Evolutionary conservation across 2,329 filamentous ascomycete genomes (phyloP).

Genomic region (Hymenoscyphus scutula): DNA sequence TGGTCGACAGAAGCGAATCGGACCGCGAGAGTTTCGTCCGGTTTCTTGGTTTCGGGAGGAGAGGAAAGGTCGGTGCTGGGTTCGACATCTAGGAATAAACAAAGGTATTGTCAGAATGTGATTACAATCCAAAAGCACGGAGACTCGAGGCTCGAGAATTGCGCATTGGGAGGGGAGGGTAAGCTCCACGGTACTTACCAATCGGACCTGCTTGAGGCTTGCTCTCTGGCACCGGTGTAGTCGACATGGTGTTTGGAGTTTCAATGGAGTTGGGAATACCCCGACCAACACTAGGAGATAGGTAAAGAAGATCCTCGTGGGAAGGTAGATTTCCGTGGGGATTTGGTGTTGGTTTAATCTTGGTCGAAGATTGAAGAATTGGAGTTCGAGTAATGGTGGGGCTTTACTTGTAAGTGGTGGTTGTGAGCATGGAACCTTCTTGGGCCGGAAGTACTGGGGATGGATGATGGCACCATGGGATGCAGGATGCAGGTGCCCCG

Average conservation of each 20-base stretch:
- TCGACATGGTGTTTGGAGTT: conserved; percentile 20
- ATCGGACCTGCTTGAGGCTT: conserved; percentile 20
- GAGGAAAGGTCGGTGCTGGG: conserved; percentile 7
- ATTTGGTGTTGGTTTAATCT: neutral
- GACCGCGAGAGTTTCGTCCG: conserved; percentile 49
- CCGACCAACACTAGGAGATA: neutral
- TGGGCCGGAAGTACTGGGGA: neutral
- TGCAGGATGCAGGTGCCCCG: conserved; percentile 5
- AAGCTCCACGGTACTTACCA: conserved; percentile 28
- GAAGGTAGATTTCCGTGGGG: neutral
- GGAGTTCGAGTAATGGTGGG: neutral
- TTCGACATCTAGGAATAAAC: neutral
- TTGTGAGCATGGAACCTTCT: conserved; percentile 6
- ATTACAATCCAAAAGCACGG: neutral
- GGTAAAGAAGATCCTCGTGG: neutral
- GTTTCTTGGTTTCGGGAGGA: conserved; percentile 17
- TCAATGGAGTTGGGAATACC: neutral
- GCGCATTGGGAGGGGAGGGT: conserved; percentile 11
- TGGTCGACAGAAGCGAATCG: conserved; percentile 71
- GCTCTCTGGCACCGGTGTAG: conserved; percentile 19
- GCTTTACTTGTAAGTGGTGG: conserved; percentile 5
- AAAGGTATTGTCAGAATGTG: neutral
- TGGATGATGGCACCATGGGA: too few species aligned
- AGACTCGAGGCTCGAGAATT: neutral
- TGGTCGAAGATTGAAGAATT: neutral